phyloP scores from a whole-genome alignment of 2,329 filamentous ascomycete genomes.

The Cladophialophora carrionii region DNA sequence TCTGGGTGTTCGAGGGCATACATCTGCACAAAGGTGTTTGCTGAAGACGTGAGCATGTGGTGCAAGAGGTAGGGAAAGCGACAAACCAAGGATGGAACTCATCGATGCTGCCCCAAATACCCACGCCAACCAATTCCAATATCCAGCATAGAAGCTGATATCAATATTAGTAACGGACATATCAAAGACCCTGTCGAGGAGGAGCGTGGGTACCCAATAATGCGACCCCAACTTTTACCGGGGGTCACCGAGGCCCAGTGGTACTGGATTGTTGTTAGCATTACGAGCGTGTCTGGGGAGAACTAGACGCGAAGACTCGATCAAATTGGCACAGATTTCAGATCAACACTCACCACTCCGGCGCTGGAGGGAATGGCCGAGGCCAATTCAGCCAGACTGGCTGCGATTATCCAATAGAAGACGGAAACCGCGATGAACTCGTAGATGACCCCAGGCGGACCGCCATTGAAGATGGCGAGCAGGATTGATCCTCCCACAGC shows the following conservation, averaged over 20 bases:
- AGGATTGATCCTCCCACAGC: constrained; percentile 60
- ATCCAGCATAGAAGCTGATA: constrained; percentile 48
- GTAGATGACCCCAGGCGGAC: constrained; percentile 64
- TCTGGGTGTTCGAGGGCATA: constrained; percentile 61
- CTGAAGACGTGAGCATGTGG: constrained; percentile 15
- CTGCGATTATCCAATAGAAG: constrained; percentile 63
- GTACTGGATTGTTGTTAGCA: constrained; percentile 44
- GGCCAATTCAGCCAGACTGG: constrained; percentile 63
- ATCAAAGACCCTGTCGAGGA: not conserved
- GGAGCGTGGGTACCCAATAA: constrained; percentile 48
- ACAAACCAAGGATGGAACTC: constrained; percentile 55
- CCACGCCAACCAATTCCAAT: constrained; percentile 57
- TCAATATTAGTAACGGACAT: not conserved
- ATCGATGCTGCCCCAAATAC: constrained; percentile 65
- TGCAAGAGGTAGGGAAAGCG: not conserved
- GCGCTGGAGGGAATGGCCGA: constrained; percentile 64
- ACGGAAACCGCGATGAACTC: constrained; percentile 58
- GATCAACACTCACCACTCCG: constrained; percentile 47
- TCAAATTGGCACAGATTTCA: not conserved
- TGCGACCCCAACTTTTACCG: constrained; percentile 57
- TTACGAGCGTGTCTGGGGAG: not conserved
- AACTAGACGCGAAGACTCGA: not conserved
- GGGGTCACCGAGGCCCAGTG: constrained; percentile 65
- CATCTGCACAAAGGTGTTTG: constrained; percentile 64
- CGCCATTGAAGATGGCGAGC: constrained; percentile 55